Evolutionary conservation across 2,329 filamentous ascomycete species (phyloP).

Genomic region (Botrytis elliptica): DNA sequence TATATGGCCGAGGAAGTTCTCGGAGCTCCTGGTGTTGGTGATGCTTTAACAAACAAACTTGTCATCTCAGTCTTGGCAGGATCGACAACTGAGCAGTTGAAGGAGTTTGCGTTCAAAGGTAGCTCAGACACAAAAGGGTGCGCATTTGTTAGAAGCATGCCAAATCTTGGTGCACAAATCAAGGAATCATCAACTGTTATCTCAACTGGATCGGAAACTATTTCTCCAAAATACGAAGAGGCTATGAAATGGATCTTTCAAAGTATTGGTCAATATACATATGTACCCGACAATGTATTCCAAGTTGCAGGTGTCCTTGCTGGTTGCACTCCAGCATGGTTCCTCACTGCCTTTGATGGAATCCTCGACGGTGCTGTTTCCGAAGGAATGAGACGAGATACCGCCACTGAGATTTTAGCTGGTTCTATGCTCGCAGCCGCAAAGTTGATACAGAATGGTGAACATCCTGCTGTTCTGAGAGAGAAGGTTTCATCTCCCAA

Average conservation of each 20-base stretch:
- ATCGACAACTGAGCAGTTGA: slow-evolving; percentile 10
- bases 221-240: slow-evolving; percentile 10
- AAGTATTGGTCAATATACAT: slow-evolving; percentile 13
- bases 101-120: slow-evolving; percentile 7
- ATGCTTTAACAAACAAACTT: slow-evolving; percentile 21
- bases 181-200: slow-evolving; percentile 18
- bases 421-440: slow-evolving; percentile 20
- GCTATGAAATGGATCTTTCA: slow-evolving; percentile 19
- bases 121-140: background rate
- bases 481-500: slow-evolving; percentile 20
- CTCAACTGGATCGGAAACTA: slow-evolving; percentile 7
- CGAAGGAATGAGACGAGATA: slow-evolving; percentile 17
- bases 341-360: slow-evolving; percentile 18
- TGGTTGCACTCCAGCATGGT: slow-evolving; percentile 20
- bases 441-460: slow-evolving; percentile 21
- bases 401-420: slow-evolving; percentile 15
- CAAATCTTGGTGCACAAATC: slow-evolving; percentile 20
- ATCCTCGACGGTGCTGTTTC: slow-evolving; percentile 20
- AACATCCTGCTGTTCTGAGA: slow-evolving; percentile 20
- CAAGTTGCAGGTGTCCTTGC: slow-evolving; percentile 19
- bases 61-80: slow-evolving; percentile 21
- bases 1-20: slow-evolving; percentile 22
- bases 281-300: slow-evolving; percentile 16
- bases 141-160: slow-evolving; percentile 16
- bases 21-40: slow-evolving; percentile 10